Percentiles rank a stretch among this genome's conserved stretches.
Evolutionary conservation across 495 filamentous ascomycete species (phyloP).

Genomic region (Extremus antarcticus): DNA sequence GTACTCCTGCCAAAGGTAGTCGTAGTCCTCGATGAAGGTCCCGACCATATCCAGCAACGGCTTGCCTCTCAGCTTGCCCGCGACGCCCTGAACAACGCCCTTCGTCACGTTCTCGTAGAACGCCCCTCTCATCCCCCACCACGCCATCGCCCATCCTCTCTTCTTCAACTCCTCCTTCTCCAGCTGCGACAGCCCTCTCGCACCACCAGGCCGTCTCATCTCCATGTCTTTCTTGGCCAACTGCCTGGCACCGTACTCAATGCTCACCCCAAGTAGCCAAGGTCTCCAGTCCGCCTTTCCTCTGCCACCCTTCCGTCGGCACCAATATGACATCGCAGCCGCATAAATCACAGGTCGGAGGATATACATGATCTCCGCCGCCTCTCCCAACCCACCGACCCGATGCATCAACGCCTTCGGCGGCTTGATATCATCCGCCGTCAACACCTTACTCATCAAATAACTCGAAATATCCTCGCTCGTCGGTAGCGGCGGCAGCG

Average conservation of each 20-base stretch:
- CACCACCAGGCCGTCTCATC: conserved; percentile 52
- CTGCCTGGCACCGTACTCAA: conserved; percentile 81
- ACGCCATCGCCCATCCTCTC: conserved; percentile 77
- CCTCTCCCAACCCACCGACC: conserved; percentile 56
- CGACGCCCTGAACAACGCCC: conserved; percentile 39
- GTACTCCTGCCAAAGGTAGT: conserved; percentile 95
- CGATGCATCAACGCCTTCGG: conserved; percentile 69
- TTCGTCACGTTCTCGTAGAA: conserved; percentile 93
- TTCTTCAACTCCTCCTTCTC: conserved; percentile 80
- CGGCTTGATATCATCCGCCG: conserved; percentile 91
- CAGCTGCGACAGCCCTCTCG: conserved; percentile 63
- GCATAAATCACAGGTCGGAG: conserved; percentile 83
- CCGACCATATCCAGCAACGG: conserved; percentile 68
- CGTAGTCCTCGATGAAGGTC: conserved; percentile 84
- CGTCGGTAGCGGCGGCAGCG: conserved; percentile 68
- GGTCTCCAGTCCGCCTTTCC: conserved; percentile 59
- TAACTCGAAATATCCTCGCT: conserved; percentile 71
- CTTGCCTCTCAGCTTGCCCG: conserved; percentile 58
- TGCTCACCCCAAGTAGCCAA: conserved; percentile 76
- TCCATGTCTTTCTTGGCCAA: conserved; percentile 64
- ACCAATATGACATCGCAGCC: conserved; percentile 62
- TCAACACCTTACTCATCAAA: conserved; percentile 81
- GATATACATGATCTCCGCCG: conserved; percentile 85
- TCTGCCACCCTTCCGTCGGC: conserved; percentile 40
- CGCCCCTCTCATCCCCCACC: conserved; percentile 92